Evolutionary conservation across 495 filamentous ascomycete genomes (phyloP).

Genomic region (Tuber aestivum): DNA sequence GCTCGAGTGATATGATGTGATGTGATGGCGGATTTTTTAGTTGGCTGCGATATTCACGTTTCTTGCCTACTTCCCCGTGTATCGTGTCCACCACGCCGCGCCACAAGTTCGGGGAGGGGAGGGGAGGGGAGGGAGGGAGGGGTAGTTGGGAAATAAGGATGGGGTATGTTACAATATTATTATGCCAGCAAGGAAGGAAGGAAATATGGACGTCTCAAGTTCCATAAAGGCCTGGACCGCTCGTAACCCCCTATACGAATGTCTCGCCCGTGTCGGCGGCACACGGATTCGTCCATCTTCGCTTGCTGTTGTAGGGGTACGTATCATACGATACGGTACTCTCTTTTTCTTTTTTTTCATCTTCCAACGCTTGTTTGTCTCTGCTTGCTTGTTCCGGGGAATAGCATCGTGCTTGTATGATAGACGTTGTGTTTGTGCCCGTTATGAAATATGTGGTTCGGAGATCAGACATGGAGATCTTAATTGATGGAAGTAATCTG

Average conservation of each 20-base stretch:
- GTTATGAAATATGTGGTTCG: not conserved
- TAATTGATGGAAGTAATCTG: not conserved
- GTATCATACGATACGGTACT: too few species aligned
- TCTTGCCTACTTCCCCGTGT: not conserved
- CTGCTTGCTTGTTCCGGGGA: not conserved
- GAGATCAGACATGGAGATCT: constrained; percentile 2
- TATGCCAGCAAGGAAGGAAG: too few species aligned
- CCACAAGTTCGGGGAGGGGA: not conserved
- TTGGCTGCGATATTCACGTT: not conserved
- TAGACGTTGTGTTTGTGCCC: not conserved
- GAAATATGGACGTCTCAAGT: too few species aligned
- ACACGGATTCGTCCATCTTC: not conserved
- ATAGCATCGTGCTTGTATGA: not conserved
- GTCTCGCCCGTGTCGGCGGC: not conserved
- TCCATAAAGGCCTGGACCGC: too few species aligned
- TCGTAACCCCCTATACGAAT: too few species aligned
- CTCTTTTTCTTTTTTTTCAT: not conserved
- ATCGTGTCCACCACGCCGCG: not conserved
- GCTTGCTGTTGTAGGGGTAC: not conserved
- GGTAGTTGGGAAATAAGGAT: too few species aligned
- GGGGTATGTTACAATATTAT: too few species aligned
- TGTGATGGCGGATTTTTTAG: not conserved
- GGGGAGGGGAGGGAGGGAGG: too few species aligned
- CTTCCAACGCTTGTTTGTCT: not conserved
- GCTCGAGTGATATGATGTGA: not conserved